A percentile compares a stretch with the other conserved stretches of the same genome.
Conservation (phyloP, 2,329 filamentous ascomycete species). For the Alternaria postmessia region DNA sequence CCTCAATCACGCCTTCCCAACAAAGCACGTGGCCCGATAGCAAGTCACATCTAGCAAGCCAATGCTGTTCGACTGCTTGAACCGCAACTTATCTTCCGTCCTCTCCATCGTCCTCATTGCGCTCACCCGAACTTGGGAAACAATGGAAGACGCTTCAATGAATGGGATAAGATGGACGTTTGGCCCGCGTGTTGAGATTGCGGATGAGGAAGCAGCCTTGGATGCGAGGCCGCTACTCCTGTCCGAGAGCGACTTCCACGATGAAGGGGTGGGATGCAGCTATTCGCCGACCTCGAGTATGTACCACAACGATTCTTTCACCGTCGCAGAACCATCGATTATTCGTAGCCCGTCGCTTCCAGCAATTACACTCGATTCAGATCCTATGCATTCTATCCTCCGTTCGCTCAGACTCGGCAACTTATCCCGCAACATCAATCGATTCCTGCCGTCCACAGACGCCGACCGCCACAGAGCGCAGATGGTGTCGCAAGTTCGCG, state of each 20-base stretch:
- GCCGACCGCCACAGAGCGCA: not conserved
- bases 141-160: constrained; percentile 6
- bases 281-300: not conserved
- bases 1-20: not conserved
- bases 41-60: not conserved
- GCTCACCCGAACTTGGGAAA: not conserved
- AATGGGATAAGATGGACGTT: constrained; percentile 8
- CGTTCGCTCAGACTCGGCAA: not conserved
- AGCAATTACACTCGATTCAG: not conserved
- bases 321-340: not conserved
- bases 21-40: not conserved
- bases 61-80: not conserved
- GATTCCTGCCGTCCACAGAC: not conserved
- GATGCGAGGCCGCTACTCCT: constrained; percentile 3
- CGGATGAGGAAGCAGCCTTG: constrained; percentile 6
- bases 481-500: not conserved
- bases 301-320: not conserved
- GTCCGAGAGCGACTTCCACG: not conserved
- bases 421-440: not conserved
- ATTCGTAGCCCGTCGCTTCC: constrained; percentile 7
- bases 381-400: not conserved
- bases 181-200: not conserved
- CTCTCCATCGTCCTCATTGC: not conserved
- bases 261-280: not conserved
- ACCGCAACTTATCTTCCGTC: not conserved